phyloP scores from a whole-genome alignment of 2,329 filamentous ascomycete species.

The Trichoderma asperellum region DNA sequence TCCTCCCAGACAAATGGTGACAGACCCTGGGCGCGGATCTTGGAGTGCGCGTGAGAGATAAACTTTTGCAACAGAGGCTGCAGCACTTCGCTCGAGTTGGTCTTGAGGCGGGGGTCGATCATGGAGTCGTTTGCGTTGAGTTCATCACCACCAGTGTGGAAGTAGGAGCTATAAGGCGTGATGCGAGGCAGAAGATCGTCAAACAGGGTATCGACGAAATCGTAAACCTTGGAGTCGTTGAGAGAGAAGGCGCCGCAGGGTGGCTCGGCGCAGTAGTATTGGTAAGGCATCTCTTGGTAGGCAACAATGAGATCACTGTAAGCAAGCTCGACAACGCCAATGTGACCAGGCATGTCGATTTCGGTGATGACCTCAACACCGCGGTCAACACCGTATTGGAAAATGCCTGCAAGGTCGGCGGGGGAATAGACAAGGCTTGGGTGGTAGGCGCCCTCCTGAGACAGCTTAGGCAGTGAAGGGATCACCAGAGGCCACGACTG shows the following conservation, averaged over 20 bases:
- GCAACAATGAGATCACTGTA: conserved; percentile 60
- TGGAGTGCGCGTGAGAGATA: conserved; percentile 69
- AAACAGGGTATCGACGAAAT: conserved; percentile 73
- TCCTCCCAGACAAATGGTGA: conserved; percentile 87
- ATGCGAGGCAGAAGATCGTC: conserved; percentile 75
- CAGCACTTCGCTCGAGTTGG: conserved; percentile 66
- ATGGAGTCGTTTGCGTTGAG: conserved; percentile 69
- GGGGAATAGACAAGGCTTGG: conserved; percentile 70
- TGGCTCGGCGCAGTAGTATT: conserved; percentile 63
- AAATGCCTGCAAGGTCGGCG: conserved; percentile 65
- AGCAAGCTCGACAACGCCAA: conserved; percentile 55
- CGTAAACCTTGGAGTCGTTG: conserved; percentile 70
- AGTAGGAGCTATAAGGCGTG: conserved; percentile 71
- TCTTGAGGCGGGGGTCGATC: conserved; percentile 72
- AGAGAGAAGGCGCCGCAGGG: conserved; percentile 75
- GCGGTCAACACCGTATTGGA: conserved; percentile 69
- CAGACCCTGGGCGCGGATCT: conserved; percentile 65
- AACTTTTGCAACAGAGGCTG: conserved; percentile 80
- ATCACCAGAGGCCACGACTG: conserved; percentile 87
- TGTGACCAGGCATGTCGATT: conserved; percentile 65
- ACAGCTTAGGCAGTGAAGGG: conserved; percentile 69
- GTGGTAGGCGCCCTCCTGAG: conserved; percentile 73
- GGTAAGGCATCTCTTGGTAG: conserved; percentile 60
- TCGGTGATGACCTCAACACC: conserved; percentile 65
- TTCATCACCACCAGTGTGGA: conserved; percentile 88